phyloP scores from a whole-genome alignment of 306 rosid genomes.

The Myrica gale region DNA sequence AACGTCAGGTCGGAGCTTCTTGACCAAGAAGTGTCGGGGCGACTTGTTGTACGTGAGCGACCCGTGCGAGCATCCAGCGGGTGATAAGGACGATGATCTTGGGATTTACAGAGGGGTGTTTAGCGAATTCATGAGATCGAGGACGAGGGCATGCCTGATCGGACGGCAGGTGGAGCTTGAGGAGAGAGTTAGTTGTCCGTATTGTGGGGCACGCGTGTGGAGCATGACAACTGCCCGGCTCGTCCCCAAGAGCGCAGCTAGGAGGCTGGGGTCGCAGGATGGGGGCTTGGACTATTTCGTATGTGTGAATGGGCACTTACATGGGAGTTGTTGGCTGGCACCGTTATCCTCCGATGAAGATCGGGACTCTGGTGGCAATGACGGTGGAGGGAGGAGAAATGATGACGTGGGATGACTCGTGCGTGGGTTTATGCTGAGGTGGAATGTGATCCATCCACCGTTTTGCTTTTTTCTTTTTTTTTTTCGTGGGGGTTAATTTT shows the following conservation, averaged over 20 bases:
- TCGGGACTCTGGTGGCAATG: neutral
- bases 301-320: conserved; percentile 58
- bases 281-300: conserved; percentile 59
- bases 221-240: conserved; percentile 62
- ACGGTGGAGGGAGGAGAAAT: neutral
- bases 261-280: conserved; percentile 60
- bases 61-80: conserved; percentile 62
- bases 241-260: conserved; percentile 56
- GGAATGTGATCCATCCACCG: too few relatives aligned
- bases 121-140: conserved; percentile 45
- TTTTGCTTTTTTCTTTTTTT: too few relatives aligned
- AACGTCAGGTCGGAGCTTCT: conserved; percentile 62
- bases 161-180: conserved; percentile 42
- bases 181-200: conserved; percentile 45
- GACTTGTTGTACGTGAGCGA: conserved; percentile 58
- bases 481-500: too few relatives aligned
- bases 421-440: too few relatives aligned
- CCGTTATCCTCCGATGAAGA: conserved; percentile 52
- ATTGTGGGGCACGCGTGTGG: conserved; percentile 61
- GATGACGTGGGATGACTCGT: too few relatives aligned
- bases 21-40: conserved; percentile 40
- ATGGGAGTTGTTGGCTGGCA: conserved; percentile 62
- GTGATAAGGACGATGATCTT: conserved; percentile 41
- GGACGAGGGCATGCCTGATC: conserved; percentile 49
- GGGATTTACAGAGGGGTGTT: conserved; percentile 65